phyloP scores from a whole-genome alignment of 148 eudicot genomes.

The Fallopia convolvulus region DNA sequence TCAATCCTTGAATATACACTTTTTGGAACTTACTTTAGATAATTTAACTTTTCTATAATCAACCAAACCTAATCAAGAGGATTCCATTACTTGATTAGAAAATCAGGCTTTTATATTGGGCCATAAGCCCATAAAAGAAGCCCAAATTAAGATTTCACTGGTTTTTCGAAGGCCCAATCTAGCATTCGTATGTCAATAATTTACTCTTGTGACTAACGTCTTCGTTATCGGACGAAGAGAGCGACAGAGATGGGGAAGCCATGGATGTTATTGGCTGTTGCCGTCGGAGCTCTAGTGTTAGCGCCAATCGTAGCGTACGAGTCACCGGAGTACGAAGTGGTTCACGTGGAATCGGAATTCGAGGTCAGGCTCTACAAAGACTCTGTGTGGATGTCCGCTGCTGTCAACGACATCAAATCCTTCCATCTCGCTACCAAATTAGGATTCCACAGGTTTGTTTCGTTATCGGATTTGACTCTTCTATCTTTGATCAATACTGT shows the following conservation, averaged over 20 bases:
- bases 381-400: conserved; percentile 70
- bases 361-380: conserved; percentile 63
- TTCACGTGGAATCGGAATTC: conserved; percentile 68
- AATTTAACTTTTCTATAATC: too few species aligned
- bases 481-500: background rate
- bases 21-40: too few species aligned
- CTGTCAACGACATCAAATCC: conserved; percentile 35
- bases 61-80: too few species aligned
- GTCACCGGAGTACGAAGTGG: conserved; percentile 55
- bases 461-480: conserved; percentile 19
- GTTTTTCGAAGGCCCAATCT: background rate
- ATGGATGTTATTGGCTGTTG: background rate
- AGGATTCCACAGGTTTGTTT: conserved; percentile 80
- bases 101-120: background rate
- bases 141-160: too few species aligned
- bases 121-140: background rate
- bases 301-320: conserved; percentile 24
- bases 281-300: background rate
- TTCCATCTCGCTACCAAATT: conserved; percentile 67
- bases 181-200: background rate
- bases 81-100: too few species aligned
- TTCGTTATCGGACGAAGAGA: background rate
- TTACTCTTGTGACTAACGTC: background rate
- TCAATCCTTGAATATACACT: too few species aligned
- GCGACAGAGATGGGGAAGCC: conserved; percentile 5